Base-by-base conservation (phyloP, 2,329 filamentous ascomycete species). In the Xylariaceae sp. region DNA sequence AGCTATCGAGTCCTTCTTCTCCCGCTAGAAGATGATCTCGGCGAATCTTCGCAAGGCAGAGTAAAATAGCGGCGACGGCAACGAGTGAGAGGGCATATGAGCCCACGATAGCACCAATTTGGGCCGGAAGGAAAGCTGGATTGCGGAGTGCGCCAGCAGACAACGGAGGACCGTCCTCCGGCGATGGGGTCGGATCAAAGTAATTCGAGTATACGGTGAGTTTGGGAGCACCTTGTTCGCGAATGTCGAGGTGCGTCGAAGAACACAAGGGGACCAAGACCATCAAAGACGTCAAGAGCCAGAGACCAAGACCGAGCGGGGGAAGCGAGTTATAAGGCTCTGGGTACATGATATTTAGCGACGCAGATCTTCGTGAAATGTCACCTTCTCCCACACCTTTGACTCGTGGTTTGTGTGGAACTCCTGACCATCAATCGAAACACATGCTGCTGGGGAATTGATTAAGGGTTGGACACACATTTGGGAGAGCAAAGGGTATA, bases 91-190 rank as follows among this genome's bases (percentile, higher is more conserved):
- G 71, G 55, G 91, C 79, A 81, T 96, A 96, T 56, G 88, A 86
- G 58, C 86, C 90, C 56, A 92, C 80, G 57, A 97, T 88, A 62
- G 86, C 89, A 60, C 88, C 87, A 63, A 96, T 85, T 71, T 96
- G 87, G 56, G 84, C 85, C 19, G 91, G 89, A 27, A 96, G 81
- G 53, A 87, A 83, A 19, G 78, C 72, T 60, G 74, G 74, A 68
- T 91, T 78, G 64, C 83, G 76, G 47, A 83, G 70, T 39, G 85
- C 81, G 63, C 77, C 72, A 53, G 76, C 76, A 41, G 84, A 84
- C 44, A 84, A 69, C 6, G 80, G 74, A 55, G 85, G 80, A 6
- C 81, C 82, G 71, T 84, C 74, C 70, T 83, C 78, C 54, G 82
- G 77, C 50, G 81, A 70, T 42, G 83, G 82, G 35, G 83, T 78